Base-by-base conservation (phyloP, 106 monocot species). In the Allium cepa region DNA sequence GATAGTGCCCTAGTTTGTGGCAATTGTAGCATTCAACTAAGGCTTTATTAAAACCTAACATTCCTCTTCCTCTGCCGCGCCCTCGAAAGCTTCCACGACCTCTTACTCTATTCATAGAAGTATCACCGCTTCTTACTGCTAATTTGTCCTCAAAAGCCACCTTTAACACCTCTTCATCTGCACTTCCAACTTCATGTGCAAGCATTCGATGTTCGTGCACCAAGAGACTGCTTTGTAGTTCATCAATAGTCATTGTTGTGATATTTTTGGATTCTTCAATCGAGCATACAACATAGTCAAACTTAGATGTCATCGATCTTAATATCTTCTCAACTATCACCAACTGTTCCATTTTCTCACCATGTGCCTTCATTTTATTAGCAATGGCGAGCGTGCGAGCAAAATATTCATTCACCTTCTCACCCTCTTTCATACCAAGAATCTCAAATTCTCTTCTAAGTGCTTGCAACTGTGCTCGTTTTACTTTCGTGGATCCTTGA, bases 61-160 rank as follows among this genome's bases (percentile, higher is more conserved):
- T 62, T 26, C 62, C 62, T 28, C 62, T 62, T 62, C 62, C 62
- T 62, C 62, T 62, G 17, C 22, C 22, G 22, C 22, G 22, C 22
- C 22, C 22, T 22, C 22, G 22, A 22, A 22, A 22, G 22, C 62
- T 17, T 62, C 62, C 9, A 26, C 62, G 27, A 15, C 62, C 27
- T 13, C 26, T 4, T 22, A 22, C 22, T 22, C 22, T 22, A 1
- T 22, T 22, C 22, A 22, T 22, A 22, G 22, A 22, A 22, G 22
- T 22, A 22, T 22, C 22, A 22, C 22, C 22, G 22, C 22, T 22
- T 22, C 22, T 22, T 22, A 22, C 22, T 22, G 22, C 22, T 22
- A 22, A 22, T 22, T 22, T 22, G 45, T 62, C 62, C 45, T 62
- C 62, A 62, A 28, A 62, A 13, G 26, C 45, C 27, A 62, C 26